Evolutionary conservation across 108 stramenopile genomes (phyloP), one percentile per base, ranked within the genome.

Genomic region (Nitzschia putrida): DNA sequence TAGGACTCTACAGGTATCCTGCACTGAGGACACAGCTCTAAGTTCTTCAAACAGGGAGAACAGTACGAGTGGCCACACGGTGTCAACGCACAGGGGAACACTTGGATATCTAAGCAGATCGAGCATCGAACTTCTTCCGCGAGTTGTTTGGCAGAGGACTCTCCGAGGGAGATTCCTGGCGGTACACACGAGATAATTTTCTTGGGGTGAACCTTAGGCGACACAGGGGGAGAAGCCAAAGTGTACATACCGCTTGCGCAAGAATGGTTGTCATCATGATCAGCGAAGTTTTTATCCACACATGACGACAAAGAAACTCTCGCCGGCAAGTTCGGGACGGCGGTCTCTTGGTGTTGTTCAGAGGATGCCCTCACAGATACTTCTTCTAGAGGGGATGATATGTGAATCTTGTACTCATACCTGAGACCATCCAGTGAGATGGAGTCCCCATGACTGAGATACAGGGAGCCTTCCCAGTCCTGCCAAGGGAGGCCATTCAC

Each of bases 31-130:
- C 74, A 76, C 20, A 39, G 51, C 14, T 60, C 9, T 2, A 70
- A 8, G 14, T 38, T 26, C 13, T 45, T n/a, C 13, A 60, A 29
- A 41, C 69, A 65, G 13, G n/a, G 47, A 10, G 22, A 29, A 53
- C 76, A 77, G 44, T 66, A 68, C 2, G 76, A 77, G 29, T 77
- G 76, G 2, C 76, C 76, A 37, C 76, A 77, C 7, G 76, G 69
- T 52, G 25, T 38, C 18, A 70, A 14, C 40, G 76, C 68, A 34
- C 44, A 56, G 2, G 76, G 58, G 16, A 61, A 11, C 8, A 65
- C 55, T 58, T 69, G 56, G 53, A 77, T 71, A 47, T 77, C 76
- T 37, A 77, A 47, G 41, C 76, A 77, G 34, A 77, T 50, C 43
- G 56, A 50, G 40, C 76, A 77, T 39, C 57, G 61, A 12, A 76